Base-by-base conservation (phyloP, 2,329 filamentous ascomycete species). In the Botrytis pseudocinerea region DNA sequence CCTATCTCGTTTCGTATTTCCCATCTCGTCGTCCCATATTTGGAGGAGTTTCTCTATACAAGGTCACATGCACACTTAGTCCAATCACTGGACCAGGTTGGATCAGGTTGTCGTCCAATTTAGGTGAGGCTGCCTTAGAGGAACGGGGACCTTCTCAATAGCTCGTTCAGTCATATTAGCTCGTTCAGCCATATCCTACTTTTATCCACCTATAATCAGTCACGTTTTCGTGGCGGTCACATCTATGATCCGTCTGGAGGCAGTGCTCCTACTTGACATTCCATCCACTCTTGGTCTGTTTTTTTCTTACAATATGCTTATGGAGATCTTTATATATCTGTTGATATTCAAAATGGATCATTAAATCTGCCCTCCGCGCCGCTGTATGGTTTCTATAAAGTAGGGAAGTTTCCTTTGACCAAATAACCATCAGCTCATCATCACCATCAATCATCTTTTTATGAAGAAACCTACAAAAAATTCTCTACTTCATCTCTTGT, bases 221-320 rank as follows among this genome's bases (percentile, higher is more conserved):
- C 77, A 75, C 73, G 76, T 78, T 73, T 72, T 57, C 75, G 73
- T 74, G 75, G 72, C 75, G 75, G 75, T 74, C 73, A 74, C 72
- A 64, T 63, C 63, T 44, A 74, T 76, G 76, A 76, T 75, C 74
- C 70, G 38, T 75, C 76, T 76, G 60, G 77, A 77, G 78, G 78
- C 78, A 74, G 76, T 79, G 78, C 77, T 72, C 74, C 74, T 73
- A 71, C 74, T 65, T 69, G 68, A 32, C 61, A 61, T 69, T 69
- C 59, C 73, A 68, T 61, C 54, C 70, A 72, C 51, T 48, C 62
- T 69, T 51, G 32, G 25, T 60, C 22, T 72, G 51, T 7, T 18
- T 10, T 28, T 60, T 48, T 40, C 62, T 60, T 35, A 22, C 18
- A 40, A n/a, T 1, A 40, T 69, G 62, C 40, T 69, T 72, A 72